Evolutionary conservation across 2,329 filamentous ascomycete species (phyloP).

Genomic region (Dactylellina sp.): DNA sequence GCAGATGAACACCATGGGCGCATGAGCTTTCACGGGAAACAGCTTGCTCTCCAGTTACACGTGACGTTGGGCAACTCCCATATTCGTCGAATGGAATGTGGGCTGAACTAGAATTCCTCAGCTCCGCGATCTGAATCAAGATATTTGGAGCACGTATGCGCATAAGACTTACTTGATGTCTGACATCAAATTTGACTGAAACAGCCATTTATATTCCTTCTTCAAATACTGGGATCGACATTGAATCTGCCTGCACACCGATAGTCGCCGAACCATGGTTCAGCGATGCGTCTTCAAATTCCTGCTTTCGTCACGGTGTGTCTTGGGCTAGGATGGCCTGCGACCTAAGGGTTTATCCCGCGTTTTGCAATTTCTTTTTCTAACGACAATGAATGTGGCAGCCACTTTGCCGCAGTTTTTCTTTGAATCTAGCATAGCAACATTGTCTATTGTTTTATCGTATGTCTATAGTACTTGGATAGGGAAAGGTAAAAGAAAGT

Average conservation of each 20-base stretch:
- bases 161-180: background rate
- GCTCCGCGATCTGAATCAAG: too few relatives aligned
- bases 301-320: background rate
- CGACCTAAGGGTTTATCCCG: background rate
- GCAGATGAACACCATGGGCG: too few relatives aligned
- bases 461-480: too few relatives aligned
- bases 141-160: too few relatives aligned
- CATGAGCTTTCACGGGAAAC: too few relatives aligned
- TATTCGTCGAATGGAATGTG: constrained; percentile 5
- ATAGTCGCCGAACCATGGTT: background rate
- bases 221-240: background rate
- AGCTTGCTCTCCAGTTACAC: background rate
- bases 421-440: too few relatives aligned
- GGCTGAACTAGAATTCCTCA: background rate
- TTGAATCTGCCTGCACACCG: background rate
- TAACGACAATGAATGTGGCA: too few relatives aligned
- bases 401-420: too few relatives aligned
- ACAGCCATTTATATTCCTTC: constrained; percentile 4
- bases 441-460: too few relatives aligned
- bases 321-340: background rate
- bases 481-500: too few relatives aligned
- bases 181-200: constrained; percentile 11
- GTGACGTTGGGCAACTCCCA: background rate
- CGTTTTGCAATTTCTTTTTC: background rate
- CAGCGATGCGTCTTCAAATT: background rate